phyloP scores from a whole-genome alignment of 129 eudicot genomes.

The Apium graveolens region DNA sequence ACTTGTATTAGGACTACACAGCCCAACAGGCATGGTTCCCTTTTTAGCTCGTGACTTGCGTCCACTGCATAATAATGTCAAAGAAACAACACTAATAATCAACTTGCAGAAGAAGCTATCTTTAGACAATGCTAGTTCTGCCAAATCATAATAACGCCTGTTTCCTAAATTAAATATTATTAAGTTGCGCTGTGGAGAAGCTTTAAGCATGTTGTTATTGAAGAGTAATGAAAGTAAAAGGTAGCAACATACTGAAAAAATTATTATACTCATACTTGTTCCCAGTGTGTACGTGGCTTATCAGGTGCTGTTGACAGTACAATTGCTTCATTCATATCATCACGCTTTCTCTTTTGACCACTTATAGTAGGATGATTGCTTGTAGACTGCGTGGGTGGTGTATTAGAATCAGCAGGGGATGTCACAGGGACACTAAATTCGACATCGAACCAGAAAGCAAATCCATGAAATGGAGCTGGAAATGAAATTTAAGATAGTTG shows the following conservation, averaged over 20 bases:
- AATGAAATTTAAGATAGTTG: neutral
- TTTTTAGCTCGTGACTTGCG: neutral
- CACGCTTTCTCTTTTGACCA: slow-evolving; percentile 56
- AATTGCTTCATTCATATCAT: slow-evolving; percentile 62
- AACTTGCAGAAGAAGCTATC: neutral
- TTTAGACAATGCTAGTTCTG: neutral
- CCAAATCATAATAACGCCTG: neutral
- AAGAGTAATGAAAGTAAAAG: neutral
- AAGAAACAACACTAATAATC: neutral
- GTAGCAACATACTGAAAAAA: neutral
- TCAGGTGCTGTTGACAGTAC: slow-evolving; percentile 96
- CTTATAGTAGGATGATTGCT: slow-evolving; percentile 20
- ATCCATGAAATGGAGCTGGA: slow-evolving; percentile 91
- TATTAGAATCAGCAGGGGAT: slow-evolving; percentile 21
- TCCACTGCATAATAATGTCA: neutral
- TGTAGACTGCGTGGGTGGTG: slow-evolving; percentile 31
- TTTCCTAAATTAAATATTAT: neutral
- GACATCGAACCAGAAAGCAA: slow-evolving; percentile 97
- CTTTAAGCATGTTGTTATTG: too few relatives aligned
- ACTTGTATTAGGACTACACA: neutral
- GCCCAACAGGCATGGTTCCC: neutral
- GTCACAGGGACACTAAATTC: slow-evolving; percentile 49
- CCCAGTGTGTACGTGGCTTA: slow-evolving; percentile 96
- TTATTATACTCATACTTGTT: slow-evolving; percentile 51
- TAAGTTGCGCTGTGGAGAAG: neutral